These are phyloP conservation scores for Sphaerulina populicola DNA, from an alignment of 2,329 filamentous ascomycete species.

Conservation along the genomic window DNA sequence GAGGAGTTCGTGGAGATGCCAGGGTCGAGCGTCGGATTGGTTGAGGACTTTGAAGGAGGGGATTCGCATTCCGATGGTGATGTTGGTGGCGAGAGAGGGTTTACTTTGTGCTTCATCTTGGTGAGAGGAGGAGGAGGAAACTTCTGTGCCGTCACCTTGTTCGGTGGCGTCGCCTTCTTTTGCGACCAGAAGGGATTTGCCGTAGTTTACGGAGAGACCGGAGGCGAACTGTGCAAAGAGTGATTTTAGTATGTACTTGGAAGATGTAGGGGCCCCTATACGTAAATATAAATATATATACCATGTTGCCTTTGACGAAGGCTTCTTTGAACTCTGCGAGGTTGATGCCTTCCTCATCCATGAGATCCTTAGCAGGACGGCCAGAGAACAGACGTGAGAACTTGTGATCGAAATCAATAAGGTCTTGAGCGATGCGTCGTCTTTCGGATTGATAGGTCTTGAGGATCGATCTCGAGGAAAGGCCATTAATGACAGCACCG, in stretches of 20 bases:
- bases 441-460: constrained; percentile 44
- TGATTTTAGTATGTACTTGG: not conserved
- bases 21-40: constrained; percentile 15
- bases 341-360: constrained; percentile 53
- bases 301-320: constrained; percentile 29
- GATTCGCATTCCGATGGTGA: constrained; percentile 11
- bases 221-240: not conserved
- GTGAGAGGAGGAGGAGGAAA: constrained; percentile 17
- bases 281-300: not conserved
- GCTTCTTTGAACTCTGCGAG: constrained; percentile 9
- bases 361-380: constrained; percentile 50
- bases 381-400: constrained; percentile 52
- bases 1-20: constrained; percentile 16
- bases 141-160: constrained; percentile 44
- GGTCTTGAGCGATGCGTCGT: constrained; percentile 50
- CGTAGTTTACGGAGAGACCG: constrained; percentile 48
- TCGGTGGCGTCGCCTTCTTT: constrained; percentile 42
- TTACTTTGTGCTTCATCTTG: constrained; percentile 9
- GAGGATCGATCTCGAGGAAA: constrained; percentile 37
- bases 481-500: constrained; percentile 33
- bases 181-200: constrained; percentile 47
- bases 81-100: constrained; percentile 17
- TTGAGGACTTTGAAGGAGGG: constrained; percentile 15
- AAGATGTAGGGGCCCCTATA: too few species aligned
- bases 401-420: constrained; percentile 54